phyloP scores from a whole-genome alignment of 441 rosid genomes.

The Breynia disticha region DNA sequence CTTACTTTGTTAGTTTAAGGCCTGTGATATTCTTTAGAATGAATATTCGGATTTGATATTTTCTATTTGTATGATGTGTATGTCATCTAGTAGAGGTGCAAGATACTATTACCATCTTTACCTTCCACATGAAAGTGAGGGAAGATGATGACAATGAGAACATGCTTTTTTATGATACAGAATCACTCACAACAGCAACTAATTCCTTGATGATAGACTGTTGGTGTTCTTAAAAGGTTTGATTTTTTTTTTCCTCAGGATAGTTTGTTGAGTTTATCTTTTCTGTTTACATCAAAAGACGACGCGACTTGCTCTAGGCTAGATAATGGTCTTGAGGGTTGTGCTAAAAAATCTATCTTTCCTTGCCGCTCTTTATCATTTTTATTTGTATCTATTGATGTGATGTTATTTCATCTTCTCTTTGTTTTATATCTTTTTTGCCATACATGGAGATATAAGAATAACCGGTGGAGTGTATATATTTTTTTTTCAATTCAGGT shows the following conservation, averaged over 20 bases:
- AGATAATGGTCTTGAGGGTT: neutral
- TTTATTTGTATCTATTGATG: neutral
- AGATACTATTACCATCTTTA: neutral
- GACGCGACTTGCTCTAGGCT: neutral
- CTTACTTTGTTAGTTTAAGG: too few species aligned
- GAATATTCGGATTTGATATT: too few species aligned
- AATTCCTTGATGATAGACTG: too few species aligned
- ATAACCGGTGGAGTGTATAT: conserved; percentile 3
- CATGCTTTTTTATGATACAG: neutral
- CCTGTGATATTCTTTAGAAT: too few species aligned
- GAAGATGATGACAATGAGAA: neutral
- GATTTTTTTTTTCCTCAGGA: neutral
- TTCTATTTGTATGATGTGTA: too few species aligned
- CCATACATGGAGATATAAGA: neutral
- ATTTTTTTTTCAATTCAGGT: conserved; percentile 39
- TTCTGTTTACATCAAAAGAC: neutral
- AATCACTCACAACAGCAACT: too few species aligned
- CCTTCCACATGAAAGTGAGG: neutral
- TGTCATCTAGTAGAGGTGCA: neutral
- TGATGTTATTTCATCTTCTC: neutral
- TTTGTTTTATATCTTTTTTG: neutral
- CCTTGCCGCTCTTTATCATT: neutral
- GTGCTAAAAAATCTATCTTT: neutral
- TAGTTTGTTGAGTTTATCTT: neutral
- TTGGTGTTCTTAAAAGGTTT: too few species aligned